Base-by-base conservation (phyloP, 768 basidiomycete species). In the Trametes cingulata region DNA sequence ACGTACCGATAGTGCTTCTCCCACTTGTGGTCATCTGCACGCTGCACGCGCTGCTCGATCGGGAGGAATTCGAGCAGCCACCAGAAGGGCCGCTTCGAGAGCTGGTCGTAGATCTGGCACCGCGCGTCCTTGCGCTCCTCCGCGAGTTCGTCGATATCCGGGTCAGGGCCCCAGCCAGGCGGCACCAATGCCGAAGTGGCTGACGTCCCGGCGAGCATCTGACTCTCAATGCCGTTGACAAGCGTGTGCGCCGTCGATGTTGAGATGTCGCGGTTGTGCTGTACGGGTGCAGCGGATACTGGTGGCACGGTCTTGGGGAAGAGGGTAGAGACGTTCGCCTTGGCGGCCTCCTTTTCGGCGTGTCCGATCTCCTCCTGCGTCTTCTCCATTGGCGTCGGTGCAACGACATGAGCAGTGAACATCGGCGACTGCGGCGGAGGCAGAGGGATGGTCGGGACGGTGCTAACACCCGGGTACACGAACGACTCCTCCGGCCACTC, bases 31-130 rank as follows among this genome's bases (percentile, higher is more conserved):
- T 69, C 59, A 5, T 51, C 19, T 17, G 40, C n/a, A 17, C 48
- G 42, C 54, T 71, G 70, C 19, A 53, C 41, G 36, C 71, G 67
- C 61, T 73, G 72, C 57, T 56, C 48, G 25, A 72, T 53, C 19
- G 76, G 76, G 22, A 78, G n/a, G 7, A 77, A 55, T 69, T 91
- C 89, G 36, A 91, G 72, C 20, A 86, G 64, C 89, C 90, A 91
- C 90, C 89, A 91, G 0, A 46, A 52, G 48, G 63, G 74, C n/a
- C 71, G 55, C 4, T 75, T 64, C n/a, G 71, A 60, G 20, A 91
- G 77, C 73, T 87, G 80, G 70, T 91, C 88, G 56, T 84, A 82
- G 3, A 78, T 71, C 0, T 73, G 74, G 52, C 76, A 76, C 14
- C 85, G 51, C 6, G 83, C 82, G 64, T 91, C 90, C 5, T 69